A percentile compares a stretch with the other conserved stretches of the same genome.
Evolutionary conservation across 1,284 basidiomycete genomes (phyloP).

Genomic region (Phlebopus sp.): DNA sequence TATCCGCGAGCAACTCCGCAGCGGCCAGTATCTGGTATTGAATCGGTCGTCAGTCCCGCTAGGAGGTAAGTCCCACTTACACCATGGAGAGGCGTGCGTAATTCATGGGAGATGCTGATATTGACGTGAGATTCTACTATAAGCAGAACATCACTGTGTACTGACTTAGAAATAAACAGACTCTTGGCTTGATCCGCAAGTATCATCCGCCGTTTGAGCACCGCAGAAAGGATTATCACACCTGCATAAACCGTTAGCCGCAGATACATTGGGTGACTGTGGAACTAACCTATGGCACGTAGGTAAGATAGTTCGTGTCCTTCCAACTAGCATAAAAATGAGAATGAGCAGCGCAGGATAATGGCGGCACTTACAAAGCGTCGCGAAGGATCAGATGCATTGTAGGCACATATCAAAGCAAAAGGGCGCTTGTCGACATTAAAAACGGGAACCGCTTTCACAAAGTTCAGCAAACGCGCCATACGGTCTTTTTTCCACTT

Average conservation of each 20-base stretch:
- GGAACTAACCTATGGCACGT: constrained; percentile 68
- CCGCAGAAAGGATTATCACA: constrained; percentile 92
- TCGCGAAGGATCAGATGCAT: constrained; percentile 74
- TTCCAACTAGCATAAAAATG: constrained; percentile 58
- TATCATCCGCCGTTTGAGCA: constrained; percentile 90
- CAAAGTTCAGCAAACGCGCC: constrained; percentile 2
- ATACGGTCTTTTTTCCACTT: constrained; percentile 27
- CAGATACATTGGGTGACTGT: constrained; percentile 2
- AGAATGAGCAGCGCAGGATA: constrained; percentile 1
- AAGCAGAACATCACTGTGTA: constrained; percentile 13
- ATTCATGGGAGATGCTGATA: constrained; percentile 87
- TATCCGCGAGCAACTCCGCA: constrained; percentile 85
- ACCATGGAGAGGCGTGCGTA: constrained; percentile 87
- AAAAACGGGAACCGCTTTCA: constrained; percentile 82
- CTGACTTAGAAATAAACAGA: constrained; percentile 86
- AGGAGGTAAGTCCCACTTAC: constrained; percentile 36
- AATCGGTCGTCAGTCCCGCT: constrained; percentile 6
- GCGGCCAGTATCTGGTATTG: constrained; percentile 75
- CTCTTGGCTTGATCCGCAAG: constrained; percentile 93
- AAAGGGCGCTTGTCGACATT: constrained; percentile 94
- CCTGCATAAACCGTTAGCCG: constrained; percentile 41
- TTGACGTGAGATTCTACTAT: constrained; percentile 7
- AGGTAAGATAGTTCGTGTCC: constrained; percentile 92
- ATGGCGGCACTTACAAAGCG: constrained; percentile 61
- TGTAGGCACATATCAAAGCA: constrained; percentile 89